Percentiles rank a stretch among this genome's conserved stretches.
These are phyloP conservation scores for Mycosphaerelloides madeirae DNA, from an alignment of 2,329 filamentous ascomycete genomes.

Conservation along the genomic window DNA sequence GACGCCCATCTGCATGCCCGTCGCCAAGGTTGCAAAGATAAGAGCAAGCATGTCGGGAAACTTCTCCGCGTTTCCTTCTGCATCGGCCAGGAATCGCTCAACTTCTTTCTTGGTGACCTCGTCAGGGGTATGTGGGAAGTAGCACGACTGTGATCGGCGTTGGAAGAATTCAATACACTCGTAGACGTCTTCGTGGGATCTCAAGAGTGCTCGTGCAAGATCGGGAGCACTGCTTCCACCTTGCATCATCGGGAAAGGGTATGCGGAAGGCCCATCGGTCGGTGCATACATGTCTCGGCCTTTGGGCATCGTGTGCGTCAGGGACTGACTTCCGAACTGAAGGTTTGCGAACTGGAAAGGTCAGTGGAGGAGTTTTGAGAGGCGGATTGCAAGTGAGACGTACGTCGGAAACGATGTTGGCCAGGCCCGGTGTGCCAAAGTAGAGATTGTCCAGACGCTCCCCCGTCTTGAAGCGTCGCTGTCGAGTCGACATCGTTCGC, in stretches of 20 bases:
- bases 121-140: slow-evolving; percentile 44
- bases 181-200: slow-evolving; percentile 36
- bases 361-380: slow-evolving; percentile 6
- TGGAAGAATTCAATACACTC: slow-evolving; percentile 41
- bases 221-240: slow-evolving; percentile 18
- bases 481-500: slow-evolving; percentile 23
- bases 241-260: slow-evolving; percentile 43
- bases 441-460: slow-evolving; percentile 45
- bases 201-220: slow-evolving; percentile 35
- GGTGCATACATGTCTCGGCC: slow-evolving; percentile 39
- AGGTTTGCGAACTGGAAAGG: slow-evolving; percentile 39
- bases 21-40: slow-evolving; percentile 45
- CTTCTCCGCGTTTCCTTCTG: slow-evolving; percentile 39
- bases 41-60: slow-evolving; percentile 47
- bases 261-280: slow-evolving; percentile 30
- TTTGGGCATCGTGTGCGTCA: slow-evolving; percentile 39
- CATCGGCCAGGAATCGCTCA: slow-evolving; percentile 41
- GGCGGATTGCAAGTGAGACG: slow-evolving; percentile 9
- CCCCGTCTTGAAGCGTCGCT: slow-evolving; percentile 35
- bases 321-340: slow-evolving; percentile 37
- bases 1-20: slow-evolving; percentile 44
- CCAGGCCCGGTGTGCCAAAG: slow-evolving; percentile 47
- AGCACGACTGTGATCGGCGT: slow-evolving; percentile 39
- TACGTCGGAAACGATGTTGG: slow-evolving; percentile 46
- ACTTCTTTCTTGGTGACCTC: slow-evolving; percentile 42